Evolutionary conservation across 1,139 yeast genomes (phyloP).

Genomic region (Starmera stellimalicola): DNA sequence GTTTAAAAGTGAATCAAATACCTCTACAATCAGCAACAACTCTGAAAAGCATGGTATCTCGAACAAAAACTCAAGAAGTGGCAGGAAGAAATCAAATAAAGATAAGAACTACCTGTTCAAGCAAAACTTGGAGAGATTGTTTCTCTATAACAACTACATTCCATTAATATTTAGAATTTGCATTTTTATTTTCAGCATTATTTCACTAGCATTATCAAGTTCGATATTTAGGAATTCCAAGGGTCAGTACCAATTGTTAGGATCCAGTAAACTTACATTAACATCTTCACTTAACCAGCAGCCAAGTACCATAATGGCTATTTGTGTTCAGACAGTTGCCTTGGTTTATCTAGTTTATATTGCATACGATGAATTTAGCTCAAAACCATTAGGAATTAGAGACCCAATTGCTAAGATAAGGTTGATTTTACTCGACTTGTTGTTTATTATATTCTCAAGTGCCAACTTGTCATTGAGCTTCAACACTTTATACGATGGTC

Average conservation of each 20-base stretch:
- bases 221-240: conserved; percentile 46
- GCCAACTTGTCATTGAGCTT: conserved; percentile 83
- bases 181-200: conserved; percentile 49
- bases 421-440: conserved; percentile 64
- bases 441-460: conserved; percentile 87
- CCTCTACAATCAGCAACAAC: no score
- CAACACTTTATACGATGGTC: conserved; percentile 67
- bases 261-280: conserved; percentile 17
- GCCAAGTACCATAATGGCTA: conserved; percentile 88
- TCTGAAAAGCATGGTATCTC: no score
- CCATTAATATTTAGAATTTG: conserved; percentile 70
- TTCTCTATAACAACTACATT: conserved; percentile 69
- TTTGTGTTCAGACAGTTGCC: conserved; percentile 75
- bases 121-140: conserved; percentile 48
- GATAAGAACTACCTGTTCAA: conserved; percentile 56
- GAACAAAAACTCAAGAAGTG: conserved; percentile 17
- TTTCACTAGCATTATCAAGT: conserved; percentile 63
- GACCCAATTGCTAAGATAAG: conserved; percentile 77
- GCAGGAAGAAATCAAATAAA: conserved; percentile 39
- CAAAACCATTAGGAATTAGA: conserved; percentile 84
- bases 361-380: conserved; percentile 83
- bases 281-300: conserved; percentile 52
- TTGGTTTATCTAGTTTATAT: conserved; percentile 70
- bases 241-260: conserved; percentile 12
- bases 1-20: conserved; percentile 2